Conservation (phyloP, 2,329 filamentous ascomycete genomes). For the Monosporascus sp. region DNA sequence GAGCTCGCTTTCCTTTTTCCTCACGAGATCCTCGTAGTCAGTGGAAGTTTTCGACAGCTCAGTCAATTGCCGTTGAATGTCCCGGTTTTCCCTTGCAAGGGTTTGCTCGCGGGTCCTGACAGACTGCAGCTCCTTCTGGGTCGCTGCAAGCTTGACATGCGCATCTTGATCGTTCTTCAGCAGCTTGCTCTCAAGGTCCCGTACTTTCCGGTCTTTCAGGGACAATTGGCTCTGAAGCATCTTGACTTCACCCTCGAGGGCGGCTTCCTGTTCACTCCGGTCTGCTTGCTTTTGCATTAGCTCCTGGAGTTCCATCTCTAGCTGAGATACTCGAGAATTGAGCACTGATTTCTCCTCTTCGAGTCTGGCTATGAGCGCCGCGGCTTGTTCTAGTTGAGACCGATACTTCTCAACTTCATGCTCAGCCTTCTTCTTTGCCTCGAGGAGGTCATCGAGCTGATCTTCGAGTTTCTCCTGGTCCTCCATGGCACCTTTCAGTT, state of each 20-base stretch:
- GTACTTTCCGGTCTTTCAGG: slow-evolving; percentile 83
- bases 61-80: slow-evolving; percentile 77
- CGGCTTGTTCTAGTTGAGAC: slow-evolving; percentile 85
- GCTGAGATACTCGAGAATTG: slow-evolving; percentile 57
- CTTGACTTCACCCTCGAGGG: slow-evolving; percentile 76
- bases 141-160: slow-evolving; percentile 73
- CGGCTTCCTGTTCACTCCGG: slow-evolving; percentile 69
- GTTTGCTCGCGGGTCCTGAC: slow-evolving; percentile 71
- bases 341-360: slow-evolving; percentile 82
- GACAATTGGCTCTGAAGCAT: slow-evolving; percentile 87
- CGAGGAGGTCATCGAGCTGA: slow-evolving; percentile 82
- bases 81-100: slow-evolving; percentile 72
- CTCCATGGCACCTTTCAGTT: slow-evolving; percentile 83
- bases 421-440: slow-evolving; percentile 83
- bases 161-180: slow-evolving; percentile 83
- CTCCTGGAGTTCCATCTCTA: slow-evolving; percentile 67
- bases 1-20: slow-evolving; percentile 91
- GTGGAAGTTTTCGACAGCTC: slow-evolving; percentile 88
- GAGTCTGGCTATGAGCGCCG: slow-evolving; percentile 75
- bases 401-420: slow-evolving; percentile 75
- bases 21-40: slow-evolving; percentile 89
- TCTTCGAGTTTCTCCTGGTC: slow-evolving; percentile 94
- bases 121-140: slow-evolving; percentile 74
- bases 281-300: slow-evolving; percentile 67
- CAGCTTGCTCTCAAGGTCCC: slow-evolving; percentile 80